phyloP scores from a whole-genome alignment of 176 grass and related monocot genomes.

The Cymbopogon citratus region DNA sequence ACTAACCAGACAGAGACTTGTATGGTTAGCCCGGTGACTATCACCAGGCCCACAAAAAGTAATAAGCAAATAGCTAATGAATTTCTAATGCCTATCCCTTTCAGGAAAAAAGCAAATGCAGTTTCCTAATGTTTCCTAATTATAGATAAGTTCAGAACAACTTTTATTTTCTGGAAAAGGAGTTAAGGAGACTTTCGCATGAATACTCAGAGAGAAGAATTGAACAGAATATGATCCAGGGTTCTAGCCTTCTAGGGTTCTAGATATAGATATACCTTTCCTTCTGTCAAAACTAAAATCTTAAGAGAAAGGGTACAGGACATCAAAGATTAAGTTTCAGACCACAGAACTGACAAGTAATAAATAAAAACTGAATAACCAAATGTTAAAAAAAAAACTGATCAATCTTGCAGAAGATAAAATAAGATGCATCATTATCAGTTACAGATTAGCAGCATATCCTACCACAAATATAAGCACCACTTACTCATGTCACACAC shows the following conservation, averaged over 20 bases:
- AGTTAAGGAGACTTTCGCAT: neutral
- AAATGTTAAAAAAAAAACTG: too few relatives aligned
- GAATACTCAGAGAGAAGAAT: neutral
- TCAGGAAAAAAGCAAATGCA: constrained; percentile 7
- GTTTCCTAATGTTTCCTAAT: constrained; percentile 7
- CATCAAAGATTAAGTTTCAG: neutral
- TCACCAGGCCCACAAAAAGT: neutral
- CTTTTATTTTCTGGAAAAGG: neutral
- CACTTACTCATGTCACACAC: constrained; percentile 3
- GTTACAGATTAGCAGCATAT: constrained; percentile 26
- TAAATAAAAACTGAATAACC: too few relatives aligned
- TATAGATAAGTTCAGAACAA: constrained; percentile 22
- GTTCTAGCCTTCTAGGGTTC: neutral
- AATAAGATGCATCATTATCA: too few relatives aligned
- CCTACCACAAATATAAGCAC: constrained; percentile 8
- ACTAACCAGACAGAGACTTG: constrained; percentile 26
- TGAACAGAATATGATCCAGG: neutral
- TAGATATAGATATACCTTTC: neutral
- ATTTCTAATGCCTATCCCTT: constrained; percentile 15
- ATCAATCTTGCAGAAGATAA: too few relatives aligned
- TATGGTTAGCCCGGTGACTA: constrained; percentile 27
- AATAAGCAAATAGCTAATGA: constrained; percentile 21
- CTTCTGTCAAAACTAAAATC: neutral
- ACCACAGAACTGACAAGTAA: neutral
- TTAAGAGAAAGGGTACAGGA: neutral